Percentiles rank a stretch among this genome's conserved stretches.
These are phyloP conservation scores for Alternaria gansuensis DNA, from an alignment of 2,329 filamentous ascomycete species.

Conservation along the genomic window DNA sequence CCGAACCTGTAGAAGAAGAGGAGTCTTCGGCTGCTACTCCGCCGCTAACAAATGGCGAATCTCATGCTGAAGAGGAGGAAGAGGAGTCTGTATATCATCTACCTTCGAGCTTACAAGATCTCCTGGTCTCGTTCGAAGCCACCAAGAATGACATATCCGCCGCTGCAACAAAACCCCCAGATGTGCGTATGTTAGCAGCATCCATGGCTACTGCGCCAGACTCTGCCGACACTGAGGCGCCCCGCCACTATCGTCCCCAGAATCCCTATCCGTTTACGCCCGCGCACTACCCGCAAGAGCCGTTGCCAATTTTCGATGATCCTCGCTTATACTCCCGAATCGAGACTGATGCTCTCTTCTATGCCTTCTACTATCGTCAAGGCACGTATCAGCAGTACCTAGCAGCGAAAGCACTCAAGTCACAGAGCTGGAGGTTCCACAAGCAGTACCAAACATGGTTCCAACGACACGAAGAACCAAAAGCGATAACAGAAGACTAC, in stretches of 20 bases:
- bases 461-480: constrained; percentile 96
- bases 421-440: constrained; percentile 98
- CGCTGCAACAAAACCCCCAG: constrained; percentile 67
- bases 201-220: constrained; percentile 80
- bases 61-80: constrained; percentile 61
- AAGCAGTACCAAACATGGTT: constrained; percentile 99
- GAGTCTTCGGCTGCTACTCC: constrained; percentile 50
- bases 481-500: constrained; percentile 97
- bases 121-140: constrained; percentile 88
- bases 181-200: constrained; percentile 76
- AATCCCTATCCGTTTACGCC: constrained; percentile 77
- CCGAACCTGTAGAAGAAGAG: constrained; percentile 48
- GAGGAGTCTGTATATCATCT: constrained; percentile 93
- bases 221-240: constrained; percentile 79
- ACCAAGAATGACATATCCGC: constrained; percentile 75
- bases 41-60: constrained; percentile 63
- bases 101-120: constrained; percentile 84
- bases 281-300: constrained; percentile 89
- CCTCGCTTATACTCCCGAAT: constrained; percentile 86
- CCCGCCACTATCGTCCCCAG: constrained; percentile 84
- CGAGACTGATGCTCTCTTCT: constrained; percentile 96
- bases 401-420: constrained; percentile 94
- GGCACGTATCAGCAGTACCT: constrained; percentile 95
- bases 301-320: constrained; percentile 91
- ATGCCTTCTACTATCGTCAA: constrained; percentile 99